Base-by-base conservation (phyloP, 129 eudicot genomes). In the Cynara cardunculus region DNA sequence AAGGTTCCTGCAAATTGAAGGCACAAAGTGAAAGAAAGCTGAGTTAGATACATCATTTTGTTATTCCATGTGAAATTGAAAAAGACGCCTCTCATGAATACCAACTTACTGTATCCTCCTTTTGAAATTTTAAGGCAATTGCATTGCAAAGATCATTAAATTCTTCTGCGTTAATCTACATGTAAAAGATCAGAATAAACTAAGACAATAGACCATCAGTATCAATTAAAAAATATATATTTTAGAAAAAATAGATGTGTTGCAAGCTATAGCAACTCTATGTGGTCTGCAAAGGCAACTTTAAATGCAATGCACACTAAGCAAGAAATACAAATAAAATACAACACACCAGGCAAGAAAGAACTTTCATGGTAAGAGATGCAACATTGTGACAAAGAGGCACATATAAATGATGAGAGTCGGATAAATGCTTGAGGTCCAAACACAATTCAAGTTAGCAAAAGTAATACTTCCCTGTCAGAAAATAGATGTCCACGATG, bases 111-210 rank as follows among this genome's bases (percentile, higher is more conserved):
- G 79, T 72, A 73, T 92, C 89, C 89, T 91, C 99, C 89, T 96
- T 87, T 53, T 84, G 91, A 78, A 96, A 96, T 80, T 88, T 92
- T 72, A 96, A 84, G 27, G 97, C 98, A 83, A 96, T 96, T 14
- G 97, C 99, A 85, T 90, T 89, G 81, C 95, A 92, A 25, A 96
- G 96, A 89, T 92, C 99, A 84, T 74, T 86, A 79, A 96, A 96
- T 88, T 96, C 99, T 41, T 87, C 90, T 83, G 84, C 44, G 88
- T 87, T 84, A 39, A 96, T 96, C 99, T 94, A 89, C 83, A 82
- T 12, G 76, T 35, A 27, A 18, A 76, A 65, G 27, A 53, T 76
- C 76, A 79, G 14, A 35, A 79, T 28, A 71, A 62, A 75, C 72
- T 31, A 37, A 84, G 74, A 77, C 44, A 83, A 59, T 46, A 18